Evolutionary conservation across 495 filamentous ascomycete species (phyloP).

Genomic region (Aspergillus kassunensis): DNA sequence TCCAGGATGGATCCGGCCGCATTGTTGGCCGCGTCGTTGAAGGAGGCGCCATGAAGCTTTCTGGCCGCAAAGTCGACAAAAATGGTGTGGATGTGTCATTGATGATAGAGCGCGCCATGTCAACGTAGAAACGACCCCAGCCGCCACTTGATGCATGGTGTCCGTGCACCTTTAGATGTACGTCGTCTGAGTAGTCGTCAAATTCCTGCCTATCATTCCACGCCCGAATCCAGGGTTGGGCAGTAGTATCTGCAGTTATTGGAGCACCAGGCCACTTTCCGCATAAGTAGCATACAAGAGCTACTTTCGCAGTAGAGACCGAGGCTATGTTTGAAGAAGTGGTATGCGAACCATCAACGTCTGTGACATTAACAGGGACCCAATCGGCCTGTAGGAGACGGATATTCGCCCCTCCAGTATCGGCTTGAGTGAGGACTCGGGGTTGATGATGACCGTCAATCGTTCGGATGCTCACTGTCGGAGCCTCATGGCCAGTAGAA

Average conservation of each 20-base stretch:
- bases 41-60: too few species aligned
- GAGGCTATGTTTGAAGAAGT: too few species aligned
- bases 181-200: not conserved
- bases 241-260: not conserved
- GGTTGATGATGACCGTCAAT: slow-evolving; percentile 8
- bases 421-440: not conserved
- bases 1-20: too few species aligned
- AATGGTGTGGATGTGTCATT: not conserved
- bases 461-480: slow-evolving; percentile 9
- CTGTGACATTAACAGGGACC: not conserved
- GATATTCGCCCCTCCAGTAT: slow-evolving; percentile 1
- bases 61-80: too few species aligned
- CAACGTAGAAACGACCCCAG: slow-evolving; percentile 1
- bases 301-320: not conserved
- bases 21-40: too few species aligned
- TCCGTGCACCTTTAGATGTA: not conserved
- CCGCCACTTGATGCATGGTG: not conserved
- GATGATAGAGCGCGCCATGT: not conserved
- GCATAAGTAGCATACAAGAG: slow-evolving; percentile 7
- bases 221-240: slow-evolving; percentile 13
- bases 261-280: not conserved
- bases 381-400: slow-evolving; percentile 4
- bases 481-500: slow-evolving; percentile 1
- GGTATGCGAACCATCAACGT: too few species aligned
- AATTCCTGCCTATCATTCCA: slow-evolving; percentile 10